These are phyloP conservation scores for Eremothecium coryli DNA, from an alignment of 1,139 yeast genomes.

Conservation along the genomic window DNA sequence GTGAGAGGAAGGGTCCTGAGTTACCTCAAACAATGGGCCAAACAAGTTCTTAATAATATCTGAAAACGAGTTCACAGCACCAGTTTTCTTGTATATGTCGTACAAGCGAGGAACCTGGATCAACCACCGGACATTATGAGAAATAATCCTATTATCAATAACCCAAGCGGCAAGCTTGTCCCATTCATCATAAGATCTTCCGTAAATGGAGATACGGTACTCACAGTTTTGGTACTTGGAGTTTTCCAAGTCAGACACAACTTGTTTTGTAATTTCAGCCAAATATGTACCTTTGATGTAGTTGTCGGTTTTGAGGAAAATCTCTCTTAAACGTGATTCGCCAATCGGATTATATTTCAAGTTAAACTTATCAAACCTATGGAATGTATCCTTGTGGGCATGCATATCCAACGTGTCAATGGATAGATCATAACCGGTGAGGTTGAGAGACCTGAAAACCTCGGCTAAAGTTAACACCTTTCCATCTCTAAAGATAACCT, in stretches of 20 bases:
- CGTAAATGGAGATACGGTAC: conserved; percentile 88
- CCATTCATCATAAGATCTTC: conserved; percentile 87
- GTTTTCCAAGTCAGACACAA: conserved; percentile 83
- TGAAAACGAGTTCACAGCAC: conserved; percentile 60
- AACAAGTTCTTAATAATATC: conserved; percentile 68
- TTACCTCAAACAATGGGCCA: conserved; percentile 86
- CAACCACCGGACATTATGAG: conserved; percentile 95
- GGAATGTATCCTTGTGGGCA: conserved; percentile 96
- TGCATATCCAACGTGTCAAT: conserved; percentile 98
- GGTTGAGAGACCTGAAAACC: conserved; percentile 81
- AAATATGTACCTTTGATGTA: conserved; percentile 79
- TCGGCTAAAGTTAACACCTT: conserved; percentile 75
- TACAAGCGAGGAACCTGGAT: conserved; percentile 91
- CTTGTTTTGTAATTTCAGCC: conserved; percentile 91
- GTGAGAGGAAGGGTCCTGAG: conserved; percentile 71
- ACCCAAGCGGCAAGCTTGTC: conserved; percentile 93
- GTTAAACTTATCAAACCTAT: conserved; percentile 94
- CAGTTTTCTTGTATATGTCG: conserved; percentile 75
- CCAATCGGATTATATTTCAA: conserved; percentile 97
- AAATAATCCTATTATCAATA: conserved; percentile 79
- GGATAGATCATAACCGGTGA: conserved; percentile 89
- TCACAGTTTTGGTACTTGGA: conserved; percentile 97
- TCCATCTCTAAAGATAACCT: conserved; percentile 90
- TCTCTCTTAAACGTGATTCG: conserved; percentile 91
- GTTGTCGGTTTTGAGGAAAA: conserved; percentile 91